A percentile compares a stretch with the other conserved stretches of the same genome.
These are phyloP conservation scores for Boletus patriciae DNA, from an alignment of 768 basidiomycete species.

Conservation along the genomic window DNA sequence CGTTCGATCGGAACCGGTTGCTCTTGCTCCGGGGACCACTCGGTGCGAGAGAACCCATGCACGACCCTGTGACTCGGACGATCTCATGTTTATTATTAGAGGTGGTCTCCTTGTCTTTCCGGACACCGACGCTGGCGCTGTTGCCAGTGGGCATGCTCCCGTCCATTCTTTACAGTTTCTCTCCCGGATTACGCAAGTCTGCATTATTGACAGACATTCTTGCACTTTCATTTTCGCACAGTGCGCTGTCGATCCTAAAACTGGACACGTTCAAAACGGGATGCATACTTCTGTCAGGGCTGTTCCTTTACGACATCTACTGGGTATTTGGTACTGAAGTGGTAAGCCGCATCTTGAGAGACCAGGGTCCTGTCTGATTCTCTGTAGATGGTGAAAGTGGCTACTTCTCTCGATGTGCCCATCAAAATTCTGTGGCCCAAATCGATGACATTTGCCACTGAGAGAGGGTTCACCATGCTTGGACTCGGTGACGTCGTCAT, in stretches of 20 bases:
- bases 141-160: conserved; percentile 63
- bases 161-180: conserved; percentile 61
- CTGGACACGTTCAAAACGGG: conserved; percentile 92
- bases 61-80: background rate
- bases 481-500: conserved; percentile 87
- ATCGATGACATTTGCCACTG: conserved; percentile 48
- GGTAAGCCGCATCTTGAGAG: conserved; percentile 45
- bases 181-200: conserved; percentile 48
- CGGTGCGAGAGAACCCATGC: conserved; percentile 34
- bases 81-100: conserved; percentile 30
- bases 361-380: conserved; percentile 1
- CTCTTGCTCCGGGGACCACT: conserved; percentile 45
- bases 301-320: conserved; percentile 94
- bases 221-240: conserved; percentile 77
- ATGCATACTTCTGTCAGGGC: conserved; percentile 71
- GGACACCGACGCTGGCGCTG: conserved; percentile 57
- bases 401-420: conserved; percentile 84
- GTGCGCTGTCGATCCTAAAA: conserved; percentile 74
- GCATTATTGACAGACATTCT: conserved; percentile 75
- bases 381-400: conserved; percentile 87
- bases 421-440: conserved; percentile 93
- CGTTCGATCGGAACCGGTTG: conserved; percentile 49
- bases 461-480: conserved; percentile 79
- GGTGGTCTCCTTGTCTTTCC: conserved; percentile 43
- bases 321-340: conserved; percentile 92